phyloP scores from a whole-genome alignment of 78 protist species.

The Isochrysis galbana region DNA sequence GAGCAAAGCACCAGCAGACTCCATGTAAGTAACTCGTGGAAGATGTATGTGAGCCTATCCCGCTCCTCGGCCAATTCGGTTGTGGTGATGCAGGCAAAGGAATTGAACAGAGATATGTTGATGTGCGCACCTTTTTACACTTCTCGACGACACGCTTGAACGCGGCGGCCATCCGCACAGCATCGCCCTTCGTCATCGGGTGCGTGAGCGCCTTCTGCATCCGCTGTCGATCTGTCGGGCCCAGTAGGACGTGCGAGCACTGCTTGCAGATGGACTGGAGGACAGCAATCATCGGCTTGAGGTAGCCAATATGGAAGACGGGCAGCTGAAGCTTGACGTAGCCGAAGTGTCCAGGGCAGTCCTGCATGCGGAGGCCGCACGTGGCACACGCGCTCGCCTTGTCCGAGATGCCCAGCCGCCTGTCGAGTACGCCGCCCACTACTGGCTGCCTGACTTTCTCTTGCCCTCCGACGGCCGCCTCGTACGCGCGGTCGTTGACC shows the following conservation, averaged over 20 bases:
- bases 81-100: no score
- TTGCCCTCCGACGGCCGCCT: neutral
- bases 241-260: constrained; percentile 75
- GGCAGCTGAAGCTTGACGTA: constrained; percentile 88
- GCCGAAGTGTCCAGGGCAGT: constrained; percentile 98
- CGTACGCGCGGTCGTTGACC: constrained; percentile 5
- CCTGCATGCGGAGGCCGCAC: constrained; percentile 54
- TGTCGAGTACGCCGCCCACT: constrained; percentile 41
- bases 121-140: constrained; percentile 51
- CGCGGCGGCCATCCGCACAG: constrained; percentile 29
- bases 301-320: constrained; percentile 95
- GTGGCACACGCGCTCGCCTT: constrained; percentile 50
- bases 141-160: constrained; percentile 35
- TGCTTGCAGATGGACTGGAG: constrained; percentile 88
- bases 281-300: constrained; percentile 69
- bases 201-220: neutral
- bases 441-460: neutral
- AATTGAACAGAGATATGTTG: no score
- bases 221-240: neutral
- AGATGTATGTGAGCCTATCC: no score
- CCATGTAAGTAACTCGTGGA: no score
- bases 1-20: no score
- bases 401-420: constrained; percentile 64
- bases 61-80: no score
- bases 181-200: constrained; percentile 28